Conservation (phyloP, 345 rosid genomes). For the Stellera chamaejasme region DNA sequence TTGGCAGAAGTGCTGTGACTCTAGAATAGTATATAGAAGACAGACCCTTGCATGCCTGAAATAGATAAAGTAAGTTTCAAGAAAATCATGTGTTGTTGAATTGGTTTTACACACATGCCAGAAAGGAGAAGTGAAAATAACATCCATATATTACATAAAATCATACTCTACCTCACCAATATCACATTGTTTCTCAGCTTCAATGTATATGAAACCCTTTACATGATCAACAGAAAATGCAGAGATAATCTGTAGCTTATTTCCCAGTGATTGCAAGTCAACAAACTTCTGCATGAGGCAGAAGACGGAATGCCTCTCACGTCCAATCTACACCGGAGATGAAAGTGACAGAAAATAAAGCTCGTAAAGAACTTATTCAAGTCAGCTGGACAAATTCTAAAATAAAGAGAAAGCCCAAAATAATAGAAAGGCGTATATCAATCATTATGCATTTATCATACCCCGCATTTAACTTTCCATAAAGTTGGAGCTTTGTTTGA, state of each 20-base stretch:
- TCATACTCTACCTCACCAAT: constrained; percentile 46
- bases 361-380: not conserved
- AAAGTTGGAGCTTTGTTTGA: constrained; percentile 50
- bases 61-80: constrained; percentile 7
- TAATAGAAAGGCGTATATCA: not conserved
- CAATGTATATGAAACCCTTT: constrained; percentile 65
- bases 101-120: no score
- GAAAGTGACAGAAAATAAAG: no score
- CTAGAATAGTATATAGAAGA: constrained; percentile 58
- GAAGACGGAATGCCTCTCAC: constrained; percentile 63
- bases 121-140: no score
- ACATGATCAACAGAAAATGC: constrained; percentile 60
- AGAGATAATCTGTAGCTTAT: constrained; percentile 51
- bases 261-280: constrained; percentile 52
- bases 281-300: constrained; percentile 88
- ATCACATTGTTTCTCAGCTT: constrained; percentile 62
- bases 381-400: not conserved
- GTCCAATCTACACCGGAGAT: constrained; percentile 48
- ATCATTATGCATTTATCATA: constrained; percentile 19
- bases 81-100: no score
- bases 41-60: constrained; percentile 74
- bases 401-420: not conserved
- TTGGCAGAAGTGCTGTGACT: constrained; percentile 46
- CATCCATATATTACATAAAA: not conserved
- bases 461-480: constrained; percentile 96